Base-by-base conservation (phyloP, 371 early-diverging fungal genomes). In the Apophysomyces sp. region DNA sequence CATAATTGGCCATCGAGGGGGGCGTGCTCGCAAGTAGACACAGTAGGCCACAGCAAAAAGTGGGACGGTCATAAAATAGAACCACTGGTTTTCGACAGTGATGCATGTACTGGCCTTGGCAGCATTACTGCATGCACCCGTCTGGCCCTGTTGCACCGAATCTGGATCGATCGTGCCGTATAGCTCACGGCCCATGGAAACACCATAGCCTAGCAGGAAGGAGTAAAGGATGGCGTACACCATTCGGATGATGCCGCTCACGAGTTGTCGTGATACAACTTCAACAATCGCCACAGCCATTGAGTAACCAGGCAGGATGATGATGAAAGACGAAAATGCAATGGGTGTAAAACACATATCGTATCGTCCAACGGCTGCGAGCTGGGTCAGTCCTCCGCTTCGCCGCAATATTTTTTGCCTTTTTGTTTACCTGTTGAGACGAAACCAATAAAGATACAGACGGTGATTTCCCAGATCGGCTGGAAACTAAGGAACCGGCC, bases 241-340 rank as follows among this genome's bases (percentile, higher is more conserved):
- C 54, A 92, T 78, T 7, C 93, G 86, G n/a, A 94, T 88, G 0
- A 92, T 89, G 13, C 96, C 96, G 8, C 92, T 89, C 21, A 93
- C 87, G 58, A 93, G 73, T 62, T 94, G 94, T 7, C 94, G 82
- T 1, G 94, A 91, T 3, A 90, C 85, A 6, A 95, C 73, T 62
- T 95, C 96, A 40, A 92, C 87, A 62, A 93, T 85, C 13, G 88
- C 79, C 24, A 88, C 81, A 0, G 93, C 90, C 58, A 95, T 86
- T 0, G 82, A 73, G 26, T 88, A 82, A 9, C 93, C 93, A 0
- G 92, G 93, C 44, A 91, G 67, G 13, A 90, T 79, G 21, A 88
- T 80, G 27, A 89, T 80, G 21, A 87, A 76, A 5, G 78, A 76
- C 11, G 78, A 62, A 57, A 78, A 81, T 9, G 78, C 78, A 26